Percentiles rank a stretch among this genome's conserved stretches.
Conservation (phyloP, 306 rosid genomes). For the Casuarina equisetifolia region DNA sequence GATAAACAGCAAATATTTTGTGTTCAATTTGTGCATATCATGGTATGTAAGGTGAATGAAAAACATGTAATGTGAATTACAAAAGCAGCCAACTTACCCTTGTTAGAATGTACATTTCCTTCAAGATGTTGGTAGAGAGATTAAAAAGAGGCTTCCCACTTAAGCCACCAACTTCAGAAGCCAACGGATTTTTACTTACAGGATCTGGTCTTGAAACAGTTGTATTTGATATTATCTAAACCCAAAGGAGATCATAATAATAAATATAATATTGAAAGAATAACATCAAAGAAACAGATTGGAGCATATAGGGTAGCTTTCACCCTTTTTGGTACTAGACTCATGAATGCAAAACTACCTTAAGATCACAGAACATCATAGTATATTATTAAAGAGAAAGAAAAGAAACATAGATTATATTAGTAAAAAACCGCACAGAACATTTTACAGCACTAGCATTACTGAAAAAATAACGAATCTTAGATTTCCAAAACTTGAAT, state of each 20-base stretch:
- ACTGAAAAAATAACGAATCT: neutral
- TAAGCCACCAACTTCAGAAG: conserved; percentile 86
- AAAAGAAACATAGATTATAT: neutral
- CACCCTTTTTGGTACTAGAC: neutral
- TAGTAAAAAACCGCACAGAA: neutral
- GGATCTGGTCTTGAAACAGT: conserved; percentile 90
- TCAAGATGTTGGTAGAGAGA: conserved; percentile 70
- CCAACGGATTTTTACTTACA: conserved; percentile 46
- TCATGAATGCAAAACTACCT: neutral
- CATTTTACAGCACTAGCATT: neutral
- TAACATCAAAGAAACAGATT: neutral
- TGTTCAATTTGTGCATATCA: conserved; percentile 5
- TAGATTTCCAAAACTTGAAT: conserved; percentile 6
- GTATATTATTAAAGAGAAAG: neutral
- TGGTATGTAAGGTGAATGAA: conserved; percentile 2
- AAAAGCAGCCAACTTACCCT: conserved; percentile 56
- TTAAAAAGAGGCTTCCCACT: conserved; percentile 96
- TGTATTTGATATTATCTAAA: conserved; percentile 85
- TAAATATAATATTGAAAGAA: neutral
- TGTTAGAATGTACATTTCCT: conserved; percentile 86
- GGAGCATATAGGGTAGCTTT: neutral
- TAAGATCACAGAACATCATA: neutral
- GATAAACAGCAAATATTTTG: neutral
- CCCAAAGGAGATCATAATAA: conserved; percentile 17
- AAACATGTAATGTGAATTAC: conserved; percentile 4